These are phyloP conservation scores for Termitomyces eurrhizus DNA, from an alignment of 768 basidiomycete species.

Conservation along the genomic window DNA sequence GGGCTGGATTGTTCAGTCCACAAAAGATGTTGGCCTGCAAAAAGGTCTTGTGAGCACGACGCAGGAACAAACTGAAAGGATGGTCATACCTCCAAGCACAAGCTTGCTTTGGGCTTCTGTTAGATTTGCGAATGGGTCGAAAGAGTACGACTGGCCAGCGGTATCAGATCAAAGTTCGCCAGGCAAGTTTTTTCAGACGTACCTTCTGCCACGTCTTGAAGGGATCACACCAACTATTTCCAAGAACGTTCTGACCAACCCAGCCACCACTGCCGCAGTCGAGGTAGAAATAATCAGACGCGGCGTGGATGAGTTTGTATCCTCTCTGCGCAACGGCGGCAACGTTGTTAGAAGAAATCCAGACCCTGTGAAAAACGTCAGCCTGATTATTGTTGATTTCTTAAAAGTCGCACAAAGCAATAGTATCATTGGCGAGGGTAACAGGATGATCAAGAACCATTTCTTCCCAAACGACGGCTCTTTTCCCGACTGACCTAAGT, in stretches of 20 bases:
- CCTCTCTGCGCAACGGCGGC: conserved; percentile 57
- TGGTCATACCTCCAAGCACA: conserved; percentile 58
- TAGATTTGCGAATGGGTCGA: conserved; percentile 65
- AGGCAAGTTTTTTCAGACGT: not conserved
- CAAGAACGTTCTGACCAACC: conserved; percentile 44
- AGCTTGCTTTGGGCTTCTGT: conserved; percentile 45
- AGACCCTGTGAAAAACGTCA: conserved; percentile 42
- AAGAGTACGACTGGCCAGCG: conserved; percentile 50
- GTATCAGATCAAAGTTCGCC: not conserved
- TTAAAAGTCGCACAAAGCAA: conserved; percentile 46
- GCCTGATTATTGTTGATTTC: not conserved
- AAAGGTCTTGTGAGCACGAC: not conserved
- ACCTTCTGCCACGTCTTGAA: conserved; percentile 82
- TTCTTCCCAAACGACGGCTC: conserved; percentile 83
- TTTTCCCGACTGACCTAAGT: conserved; percentile 56
- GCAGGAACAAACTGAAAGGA: not conserved
- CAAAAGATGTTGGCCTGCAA: conserved; percentile 55
- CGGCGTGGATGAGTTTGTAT: conserved; percentile 59
- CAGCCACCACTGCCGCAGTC: conserved; percentile 75
- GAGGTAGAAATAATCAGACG: conserved; percentile 78
- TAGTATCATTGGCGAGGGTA: conserved; percentile 42
- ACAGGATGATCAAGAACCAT: conserved; percentile 60
- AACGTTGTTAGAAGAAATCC: conserved; percentile 65
- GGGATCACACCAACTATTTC: conserved; percentile 72
- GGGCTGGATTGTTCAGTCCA: conserved; percentile 75